Conservation (phyloP, 2,329 filamentous ascomycete species). For the Cadophora sp. region DNA sequence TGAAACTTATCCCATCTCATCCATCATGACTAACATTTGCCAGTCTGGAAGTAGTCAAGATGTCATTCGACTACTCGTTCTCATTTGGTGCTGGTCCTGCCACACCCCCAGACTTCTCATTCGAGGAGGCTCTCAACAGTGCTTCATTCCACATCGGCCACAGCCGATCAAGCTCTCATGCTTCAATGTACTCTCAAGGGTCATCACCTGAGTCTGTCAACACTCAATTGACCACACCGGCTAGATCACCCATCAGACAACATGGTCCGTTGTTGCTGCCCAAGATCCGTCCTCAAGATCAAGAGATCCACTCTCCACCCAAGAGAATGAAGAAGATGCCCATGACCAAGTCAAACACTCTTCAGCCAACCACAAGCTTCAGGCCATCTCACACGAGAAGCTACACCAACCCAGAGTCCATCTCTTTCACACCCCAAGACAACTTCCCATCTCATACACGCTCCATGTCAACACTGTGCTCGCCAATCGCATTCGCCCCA, state of each 20-base stretch:
- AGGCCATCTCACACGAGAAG: slow-evolving; percentile 61
- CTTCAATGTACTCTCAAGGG: slow-evolving; percentile 68
- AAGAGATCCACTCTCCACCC: slow-evolving; percentile 69
- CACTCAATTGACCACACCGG: slow-evolving; percentile 73
- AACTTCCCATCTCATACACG: slow-evolving; percentile 40
- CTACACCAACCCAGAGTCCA: slow-evolving; percentile 66
- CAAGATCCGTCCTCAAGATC: slow-evolving; percentile 86
- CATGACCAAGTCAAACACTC: slow-evolving; percentile 29
- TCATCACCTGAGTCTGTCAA: slow-evolving; percentile 73
- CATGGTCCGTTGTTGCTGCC: slow-evolving; percentile 82
- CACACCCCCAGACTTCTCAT: slow-evolving; percentile 60
- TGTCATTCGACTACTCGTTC: slow-evolving; percentile 67
- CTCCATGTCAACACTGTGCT: slow-evolving; percentile 44
- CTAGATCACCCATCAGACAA: slow-evolving; percentile 74
- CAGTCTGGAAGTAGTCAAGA: slow-evolving; percentile 65
- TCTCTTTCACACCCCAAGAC: slow-evolving; percentile 47
- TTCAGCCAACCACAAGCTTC: slow-evolving; percentile 45
- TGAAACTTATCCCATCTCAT: slow-evolving; percentile 2
- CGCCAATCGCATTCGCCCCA: slow-evolving; percentile 41
- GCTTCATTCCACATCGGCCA: slow-evolving; percentile 54
- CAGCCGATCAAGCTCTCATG: slow-evolving; percentile 47
- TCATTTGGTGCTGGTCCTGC: slow-evolving; percentile 54
- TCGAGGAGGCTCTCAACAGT: slow-evolving; percentile 63
- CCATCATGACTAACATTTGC: slow-evolving; percentile 25
- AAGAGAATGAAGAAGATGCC: slow-evolving; percentile 63